phyloP scores from a whole-genome alignment of 331 rosid species.

The Saraca asoca region DNA sequence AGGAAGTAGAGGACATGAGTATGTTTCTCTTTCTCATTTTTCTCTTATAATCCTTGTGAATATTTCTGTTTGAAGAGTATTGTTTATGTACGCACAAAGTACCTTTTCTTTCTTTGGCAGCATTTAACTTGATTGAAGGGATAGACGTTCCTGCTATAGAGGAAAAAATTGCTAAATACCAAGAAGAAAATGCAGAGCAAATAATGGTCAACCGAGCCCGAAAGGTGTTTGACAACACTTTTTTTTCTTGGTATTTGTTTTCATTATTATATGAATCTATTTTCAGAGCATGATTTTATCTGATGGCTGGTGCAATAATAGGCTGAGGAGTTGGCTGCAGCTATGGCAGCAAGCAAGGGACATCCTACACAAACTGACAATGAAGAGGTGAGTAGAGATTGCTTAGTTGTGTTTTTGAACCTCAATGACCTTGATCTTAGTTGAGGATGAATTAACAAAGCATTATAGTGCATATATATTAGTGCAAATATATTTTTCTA shows the following conservation, averaged over 20 bases:
- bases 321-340: constrained; percentile 96
- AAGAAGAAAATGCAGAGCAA: constrained; percentile 88
- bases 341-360: constrained; percentile 79
- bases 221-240: constrained; percentile 56
- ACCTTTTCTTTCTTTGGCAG: constrained; percentile 41
- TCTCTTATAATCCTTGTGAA: neutral
- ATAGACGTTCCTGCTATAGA: constrained; percentile 70
- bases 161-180: constrained; percentile 69
- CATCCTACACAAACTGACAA: constrained; percentile 59
- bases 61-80: constrained; percentile 13
- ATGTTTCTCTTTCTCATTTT: constrained; percentile 33
- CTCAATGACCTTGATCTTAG: neutral
- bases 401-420: constrained; percentile 1
- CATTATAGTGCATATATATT: constrained; percentile 1
- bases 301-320: constrained; percentile 34
- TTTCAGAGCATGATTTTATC: constrained; percentile 1
- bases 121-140: constrained; percentile 78
- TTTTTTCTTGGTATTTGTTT: constrained; percentile 15
- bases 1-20: constrained; percentile 98
- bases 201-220: constrained; percentile 84
- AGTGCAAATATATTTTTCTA: neutral
- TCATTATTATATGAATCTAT: neutral
- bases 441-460: neutral
- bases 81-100: neutral
- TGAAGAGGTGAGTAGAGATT: constrained; percentile 60